These are phyloP conservation scores for Aspergillus sp. DNA, from an alignment of 2,329 filamentous ascomycete genomes.

Conservation along the genomic window DNA sequence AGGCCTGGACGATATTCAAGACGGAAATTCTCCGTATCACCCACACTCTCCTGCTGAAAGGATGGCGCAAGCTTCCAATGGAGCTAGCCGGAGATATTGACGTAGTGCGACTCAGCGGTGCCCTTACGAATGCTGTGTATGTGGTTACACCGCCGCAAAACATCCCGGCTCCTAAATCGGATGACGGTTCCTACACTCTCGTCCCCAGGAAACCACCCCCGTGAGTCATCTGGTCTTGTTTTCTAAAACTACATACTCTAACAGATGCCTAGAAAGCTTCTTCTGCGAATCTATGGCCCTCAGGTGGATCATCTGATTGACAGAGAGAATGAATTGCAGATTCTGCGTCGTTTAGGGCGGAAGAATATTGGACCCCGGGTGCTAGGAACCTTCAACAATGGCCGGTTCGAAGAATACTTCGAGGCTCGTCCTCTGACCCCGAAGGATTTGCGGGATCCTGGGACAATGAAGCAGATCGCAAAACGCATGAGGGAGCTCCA, in stretches of 20 bases:
- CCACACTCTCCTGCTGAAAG: constrained; percentile 85
- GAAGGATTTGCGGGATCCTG: constrained; percentile 72
- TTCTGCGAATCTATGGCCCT: constrained; percentile 89
- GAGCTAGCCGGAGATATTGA: constrained; percentile 43
- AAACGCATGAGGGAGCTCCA: constrained; percentile 97
- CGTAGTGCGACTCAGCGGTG: constrained; percentile 66
- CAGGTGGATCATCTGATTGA: constrained; percentile 96
- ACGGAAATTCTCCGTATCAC: constrained; percentile 84
- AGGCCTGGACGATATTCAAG: constrained; percentile 85
- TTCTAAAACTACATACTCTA: neutral
- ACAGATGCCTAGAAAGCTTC: constrained; percentile 60
- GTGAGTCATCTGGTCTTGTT: constrained; percentile 39
- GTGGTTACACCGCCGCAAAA: constrained; percentile 80
- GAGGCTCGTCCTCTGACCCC: constrained; percentile 78
- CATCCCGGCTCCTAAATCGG: constrained; percentile 46
- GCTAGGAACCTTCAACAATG: constrained; percentile 89
- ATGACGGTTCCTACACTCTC: constrained; percentile 37
- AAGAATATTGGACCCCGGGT: constrained; percentile 92
- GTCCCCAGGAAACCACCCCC: constrained; percentile 51
- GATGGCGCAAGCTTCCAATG: constrained; percentile 78
- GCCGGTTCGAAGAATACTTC: constrained; percentile 93
- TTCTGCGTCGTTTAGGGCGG: constrained; percentile 78
- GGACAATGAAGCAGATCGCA: constrained; percentile 87
- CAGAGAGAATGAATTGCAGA: constrained; percentile 81
- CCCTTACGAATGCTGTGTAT: constrained; percentile 94